Evolutionary conservation across 2,329 filamentous ascomycete genomes (phyloP).

Genomic region (Aspergillus quadrilineatus): DNA sequence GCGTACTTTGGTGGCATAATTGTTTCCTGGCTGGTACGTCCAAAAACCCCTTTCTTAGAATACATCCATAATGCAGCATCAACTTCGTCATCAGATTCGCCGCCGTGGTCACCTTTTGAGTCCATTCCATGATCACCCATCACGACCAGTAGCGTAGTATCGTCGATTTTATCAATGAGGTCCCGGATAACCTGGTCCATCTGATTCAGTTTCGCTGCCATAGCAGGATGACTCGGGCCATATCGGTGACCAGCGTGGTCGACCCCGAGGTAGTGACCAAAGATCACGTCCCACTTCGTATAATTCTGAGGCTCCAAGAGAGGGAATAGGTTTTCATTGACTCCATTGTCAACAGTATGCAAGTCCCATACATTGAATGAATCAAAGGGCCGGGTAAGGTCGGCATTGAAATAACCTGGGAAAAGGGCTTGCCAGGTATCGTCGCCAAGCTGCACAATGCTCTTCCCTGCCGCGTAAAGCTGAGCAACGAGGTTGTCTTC

Average conservation of each 20-base stretch:
- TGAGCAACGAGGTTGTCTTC: constrained; percentile 78
- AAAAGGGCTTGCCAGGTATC: constrained; percentile 96
- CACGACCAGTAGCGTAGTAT: constrained; percentile 83
- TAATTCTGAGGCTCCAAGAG: constrained; percentile 66
- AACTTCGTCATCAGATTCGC: constrained; percentile 93
- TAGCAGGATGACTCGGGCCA: constrained; percentile 86
- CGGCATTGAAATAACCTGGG: constrained; percentile 85
- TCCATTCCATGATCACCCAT: constrained; percentile 99
- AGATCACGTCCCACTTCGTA: constrained; percentile 84
- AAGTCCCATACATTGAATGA: constrained; percentile 99
- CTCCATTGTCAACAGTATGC: constrained; percentile 94
- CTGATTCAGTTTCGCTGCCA: constrained; percentile 84
- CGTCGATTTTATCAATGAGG: constrained; percentile 71
- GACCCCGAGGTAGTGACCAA: constrained; percentile 91
- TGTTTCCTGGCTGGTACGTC: constrained; percentile 65
- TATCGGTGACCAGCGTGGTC: constrained; percentile 97
- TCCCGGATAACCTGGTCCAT: constrained; percentile 81
- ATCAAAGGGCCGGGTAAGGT: constrained; percentile 85
- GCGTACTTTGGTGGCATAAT: constrained; percentile 63
- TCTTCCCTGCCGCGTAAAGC: constrained; percentile 64
- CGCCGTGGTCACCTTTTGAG: constrained; percentile 93
- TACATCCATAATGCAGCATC: constrained; percentile 98
- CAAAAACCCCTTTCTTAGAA: constrained; percentile 81
- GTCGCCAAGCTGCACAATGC: constrained; percentile 90
- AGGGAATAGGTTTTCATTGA: constrained; percentile 80